These are phyloP conservation scores for Trichopus zeylanicus DNA, from an alignment of 116 monocot species.

Conservation along the genomic window DNA sequence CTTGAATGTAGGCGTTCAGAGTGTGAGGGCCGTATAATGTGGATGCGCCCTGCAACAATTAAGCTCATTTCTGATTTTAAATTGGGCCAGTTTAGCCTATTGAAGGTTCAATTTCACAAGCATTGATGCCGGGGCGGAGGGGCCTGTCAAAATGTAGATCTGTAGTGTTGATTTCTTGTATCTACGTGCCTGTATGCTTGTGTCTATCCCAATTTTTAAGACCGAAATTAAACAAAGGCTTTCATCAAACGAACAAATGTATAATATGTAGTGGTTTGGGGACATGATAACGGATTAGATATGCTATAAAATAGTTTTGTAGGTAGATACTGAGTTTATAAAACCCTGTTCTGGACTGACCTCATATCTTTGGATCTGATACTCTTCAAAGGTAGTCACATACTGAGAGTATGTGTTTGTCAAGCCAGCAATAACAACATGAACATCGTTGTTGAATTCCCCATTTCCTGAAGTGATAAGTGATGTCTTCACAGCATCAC, in stretches of 20 bases:
- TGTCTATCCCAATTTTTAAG: too few relatives aligned
- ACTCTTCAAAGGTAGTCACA: constrained; percentile 69
- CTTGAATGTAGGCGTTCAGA: constrained; percentile 56
- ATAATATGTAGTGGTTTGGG: not conserved
- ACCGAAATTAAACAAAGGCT: not conserved
- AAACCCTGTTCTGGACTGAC: constrained; percentile 17
- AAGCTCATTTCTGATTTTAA: not conserved
- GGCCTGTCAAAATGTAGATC: too few relatives aligned
- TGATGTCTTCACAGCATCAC: constrained; percentile 45
- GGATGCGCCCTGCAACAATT: constrained; percentile 44
- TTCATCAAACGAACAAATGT: too few relatives aligned
- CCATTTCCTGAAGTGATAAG: constrained; percentile 19
- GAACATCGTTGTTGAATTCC: constrained; percentile 32
- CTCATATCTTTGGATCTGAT: constrained; percentile 70
- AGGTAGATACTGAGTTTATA: not conserved
- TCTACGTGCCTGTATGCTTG: too few relatives aligned
- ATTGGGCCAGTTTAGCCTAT: not conserved
- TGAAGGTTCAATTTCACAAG: too few relatives aligned
- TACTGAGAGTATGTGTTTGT: constrained; percentile 74
- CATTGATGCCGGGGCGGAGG: too few relatives aligned
- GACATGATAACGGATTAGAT: too few relatives aligned
- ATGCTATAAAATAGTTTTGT: too few relatives aligned
- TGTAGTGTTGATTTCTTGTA: too few relatives aligned
- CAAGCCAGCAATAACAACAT: constrained; percentile 64
- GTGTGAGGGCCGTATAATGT: constrained; percentile 70